Evolutionary conservation across 768 basidiomycete genomes (phyloP).

Genomic region (Exsudoporus frostii): DNA sequence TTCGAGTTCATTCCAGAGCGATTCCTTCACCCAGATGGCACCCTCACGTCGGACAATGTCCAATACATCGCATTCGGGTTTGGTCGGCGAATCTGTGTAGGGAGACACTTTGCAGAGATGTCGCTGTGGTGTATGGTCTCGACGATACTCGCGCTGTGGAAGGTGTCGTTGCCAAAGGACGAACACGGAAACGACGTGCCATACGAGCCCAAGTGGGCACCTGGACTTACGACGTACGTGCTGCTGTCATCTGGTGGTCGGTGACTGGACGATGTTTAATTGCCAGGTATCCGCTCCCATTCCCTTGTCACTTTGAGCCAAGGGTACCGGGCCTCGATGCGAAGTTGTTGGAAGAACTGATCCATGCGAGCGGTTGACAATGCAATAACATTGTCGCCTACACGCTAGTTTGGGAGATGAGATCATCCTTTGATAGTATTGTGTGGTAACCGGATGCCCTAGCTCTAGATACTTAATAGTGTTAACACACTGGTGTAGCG

Average conservation of each 20-base stretch:
- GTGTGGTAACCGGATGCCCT: not conserved
- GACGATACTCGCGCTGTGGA: conserved; percentile 18
- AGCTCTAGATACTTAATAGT: not conserved
- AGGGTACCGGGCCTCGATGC: conserved; percentile 9
- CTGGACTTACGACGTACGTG: conserved; percentile 15
- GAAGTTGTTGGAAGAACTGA: conserved; percentile 10
- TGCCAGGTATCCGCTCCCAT: conserved; percentile 11
- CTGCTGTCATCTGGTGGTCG: not conserved
- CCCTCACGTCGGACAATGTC: conserved; percentile 13
- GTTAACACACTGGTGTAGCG: not conserved
- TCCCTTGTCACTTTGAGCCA: conserved; percentile 15
- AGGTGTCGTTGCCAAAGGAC: conserved; percentile 9
- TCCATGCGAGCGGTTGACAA: not conserved
- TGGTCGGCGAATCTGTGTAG: conserved; percentile 22
- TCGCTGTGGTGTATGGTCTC: conserved; percentile 16
- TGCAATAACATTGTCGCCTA: too few relatives aligned
- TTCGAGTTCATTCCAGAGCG: conserved; percentile 34
- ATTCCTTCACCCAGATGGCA: conserved; percentile 30
- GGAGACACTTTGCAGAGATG: conserved; percentile 14
- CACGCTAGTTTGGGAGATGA: not conserved
- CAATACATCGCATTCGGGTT: conserved; percentile 18
- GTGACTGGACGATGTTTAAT: not conserved
- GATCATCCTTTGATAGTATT: not conserved
- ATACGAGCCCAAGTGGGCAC: conserved; percentile 10
- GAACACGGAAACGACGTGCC: conserved; percentile 8